A percentile compares a stretch with the other conserved stretches of the same genome.
These are phyloP conservation scores for Pythium pyrilobum DNA, from an alignment of 352 stramenopile genomes.

Conservation along the genomic window DNA sequence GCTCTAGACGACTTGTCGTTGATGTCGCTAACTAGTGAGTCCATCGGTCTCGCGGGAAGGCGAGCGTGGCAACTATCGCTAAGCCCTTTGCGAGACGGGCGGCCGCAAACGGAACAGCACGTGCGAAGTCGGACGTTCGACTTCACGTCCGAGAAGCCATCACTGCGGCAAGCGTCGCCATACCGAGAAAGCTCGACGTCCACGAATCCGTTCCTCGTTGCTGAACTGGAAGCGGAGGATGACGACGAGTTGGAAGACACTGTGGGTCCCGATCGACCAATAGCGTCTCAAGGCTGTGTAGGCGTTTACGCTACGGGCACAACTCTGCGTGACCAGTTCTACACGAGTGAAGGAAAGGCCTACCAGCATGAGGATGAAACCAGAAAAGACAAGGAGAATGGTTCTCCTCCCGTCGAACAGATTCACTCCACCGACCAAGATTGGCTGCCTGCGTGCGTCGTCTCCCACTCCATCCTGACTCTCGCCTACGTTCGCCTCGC, in stretches of 20 bases:
- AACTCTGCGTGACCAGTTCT: neutral
- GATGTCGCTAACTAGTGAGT: neutral
- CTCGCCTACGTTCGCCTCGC: constrained; percentile 8
- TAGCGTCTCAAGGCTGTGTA: too few species aligned
- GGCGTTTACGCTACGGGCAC: too few species aligned
- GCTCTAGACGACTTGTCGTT: constrained; percentile 14
- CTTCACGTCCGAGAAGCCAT: neutral
- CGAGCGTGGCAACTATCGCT: constrained; percentile 8
- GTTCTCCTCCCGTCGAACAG: neutral
- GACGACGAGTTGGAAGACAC: neutral
- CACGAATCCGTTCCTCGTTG: constrained; percentile 8
- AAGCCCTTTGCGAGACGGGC: constrained; percentile 2
- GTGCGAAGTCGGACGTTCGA: neutral
- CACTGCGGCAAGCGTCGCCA: neutral
- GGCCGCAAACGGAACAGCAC: constrained; percentile 15
- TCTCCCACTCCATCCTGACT: constrained; percentile 4
- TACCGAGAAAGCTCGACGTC: neutral
- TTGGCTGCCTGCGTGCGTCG: constrained; percentile 6
- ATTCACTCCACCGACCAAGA: constrained; percentile 3
- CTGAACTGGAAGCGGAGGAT: constrained; percentile 1
- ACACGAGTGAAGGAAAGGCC: neutral
- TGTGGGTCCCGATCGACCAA: too few species aligned
- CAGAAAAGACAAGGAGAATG: neutral
- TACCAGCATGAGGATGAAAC: too few species aligned
- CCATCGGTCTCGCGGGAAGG: neutral